phyloP scores from a whole-genome alignment of 2,329 filamentous ascomycete species.

The Colletotrichum horii region DNA sequence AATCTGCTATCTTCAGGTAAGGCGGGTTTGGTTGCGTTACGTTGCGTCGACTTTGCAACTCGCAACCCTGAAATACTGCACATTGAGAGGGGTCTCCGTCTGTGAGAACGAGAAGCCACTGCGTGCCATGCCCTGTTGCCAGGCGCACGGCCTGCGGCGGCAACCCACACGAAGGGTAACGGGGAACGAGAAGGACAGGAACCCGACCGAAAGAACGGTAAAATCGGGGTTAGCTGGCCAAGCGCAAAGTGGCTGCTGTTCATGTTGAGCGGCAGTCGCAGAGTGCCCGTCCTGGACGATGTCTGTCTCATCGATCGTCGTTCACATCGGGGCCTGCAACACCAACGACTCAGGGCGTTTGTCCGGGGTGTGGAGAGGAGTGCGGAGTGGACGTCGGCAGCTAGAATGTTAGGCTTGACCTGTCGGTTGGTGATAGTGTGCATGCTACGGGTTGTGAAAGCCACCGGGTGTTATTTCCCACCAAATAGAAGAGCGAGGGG shows the following conservation, averaged over 20 bases:
- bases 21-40: constrained; percentile 7
- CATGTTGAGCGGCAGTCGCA: constrained; percentile 1
- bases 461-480: neutral
- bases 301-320: constrained; percentile 13
- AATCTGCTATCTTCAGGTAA: constrained; percentile 14
- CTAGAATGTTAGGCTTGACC: neutral
- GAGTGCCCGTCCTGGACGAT: constrained; percentile 9
- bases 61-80: neutral
- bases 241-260: neutral
- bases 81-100: neutral
- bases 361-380: neutral
- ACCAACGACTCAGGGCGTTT: neutral
- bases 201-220: neutral
- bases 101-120: neutral
- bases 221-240: neutral
- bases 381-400: neutral
- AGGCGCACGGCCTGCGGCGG: neutral
- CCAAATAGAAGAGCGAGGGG: constrained; percentile 3
- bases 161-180: neutral
- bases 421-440: neutral
- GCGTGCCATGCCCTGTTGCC: neutral
- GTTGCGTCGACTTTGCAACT: constrained; percentile 9
- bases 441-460: neutral
- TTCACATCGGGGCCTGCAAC: constrained; percentile 1
- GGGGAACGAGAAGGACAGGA: neutral